Percentiles rank a stretch among this genome's conserved stretches.
Evolutionary conservation across 1,284 basidiomycete genomes (phyloP).

Genomic region (Thecaphora thlaspeos): DNA sequence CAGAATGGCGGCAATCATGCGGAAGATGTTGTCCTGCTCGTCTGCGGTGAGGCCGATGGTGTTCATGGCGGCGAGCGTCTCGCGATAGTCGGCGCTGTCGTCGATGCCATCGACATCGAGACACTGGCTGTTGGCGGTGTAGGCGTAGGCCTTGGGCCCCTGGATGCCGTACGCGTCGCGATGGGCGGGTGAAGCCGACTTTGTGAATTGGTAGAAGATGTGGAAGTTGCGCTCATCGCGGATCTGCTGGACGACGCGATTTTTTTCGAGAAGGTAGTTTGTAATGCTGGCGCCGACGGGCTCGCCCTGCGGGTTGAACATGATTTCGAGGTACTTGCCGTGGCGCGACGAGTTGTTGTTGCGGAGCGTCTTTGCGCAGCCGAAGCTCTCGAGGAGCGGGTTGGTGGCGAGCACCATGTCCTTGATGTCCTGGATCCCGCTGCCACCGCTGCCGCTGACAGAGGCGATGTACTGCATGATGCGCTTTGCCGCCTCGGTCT

Average conservation of each 20-base stretch:
- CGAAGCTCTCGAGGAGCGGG: conserved; percentile 94
- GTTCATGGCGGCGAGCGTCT: conserved; percentile 92
- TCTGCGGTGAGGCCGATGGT: conserved; percentile 78
- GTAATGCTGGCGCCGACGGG: conserved; percentile 98
- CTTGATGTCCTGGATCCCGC: conserved; percentile 86
- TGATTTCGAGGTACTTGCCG: conserved; percentile 99
- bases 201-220: conserved; percentile 99
- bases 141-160: conserved; percentile 91
- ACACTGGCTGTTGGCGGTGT: conserved; percentile 88
- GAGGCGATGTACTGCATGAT: conserved; percentile 99
- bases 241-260: conserved; percentile 91
- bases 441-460: conserved; percentile 72
- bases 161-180: conserved; percentile 94
- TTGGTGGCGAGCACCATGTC: conserved; percentile 99
- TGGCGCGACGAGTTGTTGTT: conserved; percentile 99
- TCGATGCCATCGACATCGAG: conserved; percentile 88
- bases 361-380: conserved; percentile 95
- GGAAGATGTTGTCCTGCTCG: conserved; percentile 90
- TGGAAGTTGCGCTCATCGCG: conserved; percentile 97
- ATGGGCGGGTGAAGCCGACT: conserved; percentile 83
- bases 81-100: conserved; percentile 80
- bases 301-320: conserved; percentile 90
- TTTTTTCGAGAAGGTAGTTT: conserved; percentile 96
- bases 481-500: conserved; percentile 60
- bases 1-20: conserved; percentile 85